These are phyloP conservation scores for Trichothecium roseum DNA, from an alignment of 2,329 filamentous ascomycete genomes.

Conservation along the genomic window DNA sequence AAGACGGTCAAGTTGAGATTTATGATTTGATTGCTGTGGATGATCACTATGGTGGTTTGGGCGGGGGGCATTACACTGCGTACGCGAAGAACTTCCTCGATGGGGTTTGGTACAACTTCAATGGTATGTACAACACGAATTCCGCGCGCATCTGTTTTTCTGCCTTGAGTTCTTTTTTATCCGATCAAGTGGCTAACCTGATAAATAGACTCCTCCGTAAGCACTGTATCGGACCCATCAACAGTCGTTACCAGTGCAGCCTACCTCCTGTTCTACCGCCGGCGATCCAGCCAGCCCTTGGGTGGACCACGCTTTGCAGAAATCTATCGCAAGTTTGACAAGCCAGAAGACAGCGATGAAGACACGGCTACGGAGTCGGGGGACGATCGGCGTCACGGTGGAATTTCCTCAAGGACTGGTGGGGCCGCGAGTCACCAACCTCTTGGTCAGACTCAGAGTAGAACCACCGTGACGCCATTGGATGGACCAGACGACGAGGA, in stretches of 20 bases:
- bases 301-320: constrained; percentile 67
- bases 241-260: constrained; percentile 65
- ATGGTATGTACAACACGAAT: constrained; percentile 59
- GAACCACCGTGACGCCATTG: constrained; percentile 18
- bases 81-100: constrained; percentile 89
- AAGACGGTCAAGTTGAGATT: constrained; percentile 69
- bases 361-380: constrained; percentile 46
- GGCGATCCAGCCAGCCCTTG: constrained; percentile 65
- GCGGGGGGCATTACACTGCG: constrained; percentile 93
- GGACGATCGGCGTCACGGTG: constrained; percentile 82
- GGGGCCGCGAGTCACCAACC: constrained; percentile 25
- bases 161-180: neutral
- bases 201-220: constrained; percentile 61
- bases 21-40: constrained; percentile 96
- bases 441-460: constrained; percentile 37
- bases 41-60: constrained; percentile 87
- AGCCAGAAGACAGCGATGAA: constrained; percentile 36
- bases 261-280: constrained; percentile 92
- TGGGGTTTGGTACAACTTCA: constrained; percentile 89
- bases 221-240: constrained; percentile 46
- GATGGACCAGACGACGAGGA: constrained; percentile 14
- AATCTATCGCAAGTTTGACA: constrained; percentile 55
- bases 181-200: constrained; percentile 25
- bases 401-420: constrained; percentile 74
- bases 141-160: neutral